Evolutionary conservation across 768 basidiomycete species (phyloP).

Genomic region (Boletus rufocinnamomeus): DNA sequence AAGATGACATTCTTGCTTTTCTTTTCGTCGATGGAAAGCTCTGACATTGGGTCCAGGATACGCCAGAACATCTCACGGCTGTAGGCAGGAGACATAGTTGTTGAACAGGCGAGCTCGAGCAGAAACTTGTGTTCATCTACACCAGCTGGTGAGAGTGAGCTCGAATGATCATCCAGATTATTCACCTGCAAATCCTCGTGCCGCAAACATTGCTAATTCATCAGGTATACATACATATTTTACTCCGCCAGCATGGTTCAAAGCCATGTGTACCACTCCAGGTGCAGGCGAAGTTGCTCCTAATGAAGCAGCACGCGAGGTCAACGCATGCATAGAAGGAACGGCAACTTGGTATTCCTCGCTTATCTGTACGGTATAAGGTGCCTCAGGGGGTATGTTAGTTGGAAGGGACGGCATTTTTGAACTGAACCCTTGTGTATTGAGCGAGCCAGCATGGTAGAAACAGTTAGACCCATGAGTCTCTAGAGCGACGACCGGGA

Average conservation of each 20-base stretch:
- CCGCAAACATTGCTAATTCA: conserved; percentile 65
- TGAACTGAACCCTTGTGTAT: conserved; percentile 38
- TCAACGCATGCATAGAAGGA: conserved; percentile 57
- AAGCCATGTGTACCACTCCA: conserved; percentile 62
- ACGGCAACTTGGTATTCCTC: conserved; percentile 48
- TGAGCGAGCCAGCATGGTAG: conserved; percentile 68
- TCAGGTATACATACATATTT: conserved; percentile 65
- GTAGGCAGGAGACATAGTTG: conserved; percentile 69
- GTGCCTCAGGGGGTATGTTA: conserved; percentile 29
- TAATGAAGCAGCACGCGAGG: conserved; percentile 68
- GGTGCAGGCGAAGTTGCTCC: conserved; percentile 69
- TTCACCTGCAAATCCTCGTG: conserved; percentile 59
- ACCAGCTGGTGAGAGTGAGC: not conserved
- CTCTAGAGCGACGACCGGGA: conserved; percentile 67
- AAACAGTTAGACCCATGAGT: conserved; percentile 76
- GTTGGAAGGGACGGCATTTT: conserved; percentile 36
- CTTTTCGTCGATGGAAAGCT: conserved; percentile 27
- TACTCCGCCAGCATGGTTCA: conserved; percentile 58
- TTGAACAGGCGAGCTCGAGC: conserved; percentile 73
- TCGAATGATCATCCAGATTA: not conserved
- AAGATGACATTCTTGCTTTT: conserved; percentile 23
- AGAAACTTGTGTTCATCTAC: conserved; percentile 76
- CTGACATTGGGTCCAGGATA: conserved; percentile 26
- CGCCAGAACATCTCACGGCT: conserved; percentile 54
- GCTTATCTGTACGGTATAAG: conserved; percentile 47